phyloP scores from a whole-genome alignment of 1,284 basidiomycete genomes.

The Cryptococcus maquisensis region DNA sequence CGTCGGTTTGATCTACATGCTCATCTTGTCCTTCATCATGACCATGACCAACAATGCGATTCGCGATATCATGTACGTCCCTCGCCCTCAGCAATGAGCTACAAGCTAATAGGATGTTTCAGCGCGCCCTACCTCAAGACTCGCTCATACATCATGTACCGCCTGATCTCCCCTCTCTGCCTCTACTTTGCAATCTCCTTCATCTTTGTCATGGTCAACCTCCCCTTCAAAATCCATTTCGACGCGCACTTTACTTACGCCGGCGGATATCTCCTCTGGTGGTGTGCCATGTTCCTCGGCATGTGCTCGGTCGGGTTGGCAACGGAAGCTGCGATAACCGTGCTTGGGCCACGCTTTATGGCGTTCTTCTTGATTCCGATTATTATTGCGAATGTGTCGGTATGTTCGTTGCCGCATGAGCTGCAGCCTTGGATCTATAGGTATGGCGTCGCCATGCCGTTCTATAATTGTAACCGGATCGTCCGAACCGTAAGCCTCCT shows the following conservation, averaged over 20 bases:
- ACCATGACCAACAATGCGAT: constrained; percentile 51
- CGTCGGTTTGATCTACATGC: constrained; percentile 65
- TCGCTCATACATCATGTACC: constrained; percentile 56
- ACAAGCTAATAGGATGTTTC: background rate
- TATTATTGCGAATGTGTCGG: constrained; percentile 69
- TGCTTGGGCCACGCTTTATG: constrained; percentile 43
- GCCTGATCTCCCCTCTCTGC: constrained; percentile 55
- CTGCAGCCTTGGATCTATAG: constrained; percentile 63
- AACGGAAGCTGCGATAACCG: constrained; percentile 54
- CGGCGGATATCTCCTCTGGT: constrained; percentile 67
- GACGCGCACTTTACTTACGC: constrained; percentile 47
- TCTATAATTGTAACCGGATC: constrained; percentile 62
- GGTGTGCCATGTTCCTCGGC: constrained; percentile 63
- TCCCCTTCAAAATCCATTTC: constrained; percentile 60
- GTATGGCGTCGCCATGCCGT: constrained; percentile 58
- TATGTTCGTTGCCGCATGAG: constrained; percentile 59
- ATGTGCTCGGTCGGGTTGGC: constrained; percentile 52
- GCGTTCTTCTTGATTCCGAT: constrained; percentile 44
- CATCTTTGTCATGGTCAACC: constrained; percentile 59
- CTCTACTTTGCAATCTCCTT: constrained; percentile 63
- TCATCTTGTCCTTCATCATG: constrained; percentile 53
- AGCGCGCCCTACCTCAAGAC: constrained; percentile 53
- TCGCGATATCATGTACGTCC: constrained; percentile 45
- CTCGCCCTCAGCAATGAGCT: background rate
- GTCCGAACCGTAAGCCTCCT: constrained; percentile 51